Base-by-base conservation (phyloP, 768 basidiomycete species). In the Infundibulicybe gibba region DNA sequence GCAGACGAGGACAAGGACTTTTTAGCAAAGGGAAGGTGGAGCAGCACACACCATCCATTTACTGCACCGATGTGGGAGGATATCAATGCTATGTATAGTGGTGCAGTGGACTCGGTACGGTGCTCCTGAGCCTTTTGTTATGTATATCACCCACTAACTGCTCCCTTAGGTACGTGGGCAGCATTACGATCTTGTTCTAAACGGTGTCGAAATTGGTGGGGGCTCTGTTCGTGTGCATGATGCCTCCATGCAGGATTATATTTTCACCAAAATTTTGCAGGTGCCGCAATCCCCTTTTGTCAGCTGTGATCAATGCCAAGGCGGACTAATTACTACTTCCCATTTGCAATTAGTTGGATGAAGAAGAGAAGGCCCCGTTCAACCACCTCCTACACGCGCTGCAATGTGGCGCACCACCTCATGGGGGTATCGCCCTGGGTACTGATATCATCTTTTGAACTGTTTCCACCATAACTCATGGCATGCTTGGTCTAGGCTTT, bases 51-150 rank as follows among this genome's bases (percentile, higher is more conserved):
- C 58, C 94, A 97, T 65, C 94, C 94, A 2, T 97, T 97, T 66
- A 97, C 94, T 11, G 94, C 94, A 8, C 94, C 94, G 16, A 89
- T 94, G 83, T 87, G 75, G 75, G 80, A 95, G 63, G 94, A 97
- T 63, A 74, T 95, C 19, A 74, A 81, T 40, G 77, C 80, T 32
- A 72, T 97, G 68, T 85, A 87, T 59, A 69, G 69, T 35, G 91
- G 90, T 32, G 72, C 81, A 55, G 68, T 86, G 40, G 80, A 82
- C 43, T 63, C 71, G 55, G 80, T 81, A 58, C 53, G 75, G 16
- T 32, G 32, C 32, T 16, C 32, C 41, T 41, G 15, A 56, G 20
- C 10, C 10, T 38, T 14, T 3, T 38, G 3, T 17, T 44, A 17
- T 15, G 43, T 40, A 19, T 32, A 15, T 39, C 19, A 38, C 35